These are phyloP conservation scores for Phylloboletellus chloephorus DNA, from an alignment of 1,284 basidiomycete genomes.

Conservation along the genomic window DNA sequence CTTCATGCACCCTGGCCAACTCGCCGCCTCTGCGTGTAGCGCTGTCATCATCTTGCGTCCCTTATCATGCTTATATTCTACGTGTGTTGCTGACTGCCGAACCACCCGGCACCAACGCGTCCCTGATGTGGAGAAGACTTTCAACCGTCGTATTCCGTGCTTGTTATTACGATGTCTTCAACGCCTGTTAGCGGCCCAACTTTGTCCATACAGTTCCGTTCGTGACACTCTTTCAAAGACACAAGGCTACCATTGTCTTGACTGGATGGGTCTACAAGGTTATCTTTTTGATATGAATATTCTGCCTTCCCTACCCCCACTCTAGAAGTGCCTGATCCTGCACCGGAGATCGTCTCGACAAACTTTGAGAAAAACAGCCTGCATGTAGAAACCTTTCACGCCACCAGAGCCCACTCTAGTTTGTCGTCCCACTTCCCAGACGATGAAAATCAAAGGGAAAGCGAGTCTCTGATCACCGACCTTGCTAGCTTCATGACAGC, in stretches of 20 bases:
- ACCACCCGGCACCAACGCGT: slow-evolving; percentile 7
- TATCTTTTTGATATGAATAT: slow-evolving; percentile 23
- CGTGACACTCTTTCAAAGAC: slow-evolving; percentile 9
- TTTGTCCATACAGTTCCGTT: slow-evolving; percentile 24
- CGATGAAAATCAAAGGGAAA: slow-evolving; percentile 13
- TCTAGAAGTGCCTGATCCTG: slow-evolving; percentile 23
- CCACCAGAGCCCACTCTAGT: slow-evolving; percentile 6
- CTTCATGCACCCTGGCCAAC: no score
- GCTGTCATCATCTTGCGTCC: slow-evolving; percentile 3
- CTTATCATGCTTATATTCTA: slow-evolving; percentile 4
- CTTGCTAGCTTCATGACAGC: slow-evolving; percentile 8
- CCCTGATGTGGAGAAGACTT: slow-evolving; percentile 4
- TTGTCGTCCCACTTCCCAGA: slow-evolving; percentile 6
- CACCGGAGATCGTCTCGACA: slow-evolving; percentile 27
- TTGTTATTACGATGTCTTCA: slow-evolving; percentile 27
- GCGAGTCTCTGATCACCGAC: slow-evolving; percentile 19
- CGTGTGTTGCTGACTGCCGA: slow-evolving; percentile 13
- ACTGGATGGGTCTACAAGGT: slow-evolving; percentile 23
- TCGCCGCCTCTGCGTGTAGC: slow-evolving; percentile 14
- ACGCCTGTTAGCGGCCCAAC: slow-evolving; percentile 23
- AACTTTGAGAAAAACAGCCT: slow-evolving; percentile 17
- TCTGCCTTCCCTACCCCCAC: slow-evolving; percentile 10
- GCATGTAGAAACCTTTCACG: slow-evolving; percentile 4
- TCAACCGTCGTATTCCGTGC: slow-evolving; percentile 11
- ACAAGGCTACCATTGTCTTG: slow-evolving; percentile 14